Percentiles rank a stretch among this genome's conserved stretches.
Evolutionary conservation across 305 asterid species (phyloP).

Genomic region (Vinca major): DNA sequence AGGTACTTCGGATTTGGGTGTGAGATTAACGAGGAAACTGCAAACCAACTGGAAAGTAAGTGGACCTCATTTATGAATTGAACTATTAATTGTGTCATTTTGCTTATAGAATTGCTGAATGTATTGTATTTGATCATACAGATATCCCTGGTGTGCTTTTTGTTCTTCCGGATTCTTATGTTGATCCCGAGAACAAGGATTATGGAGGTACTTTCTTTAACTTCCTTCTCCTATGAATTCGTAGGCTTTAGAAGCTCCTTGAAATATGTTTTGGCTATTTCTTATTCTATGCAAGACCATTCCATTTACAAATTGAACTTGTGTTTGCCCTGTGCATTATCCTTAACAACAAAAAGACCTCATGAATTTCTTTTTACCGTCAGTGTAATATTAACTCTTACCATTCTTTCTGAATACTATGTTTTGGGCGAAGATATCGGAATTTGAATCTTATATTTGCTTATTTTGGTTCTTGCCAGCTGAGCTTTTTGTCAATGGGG

Average conservation of each 20-base stretch:
- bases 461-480: slow-evolving; percentile 33
- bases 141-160: slow-evolving; percentile 93
- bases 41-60: slow-evolving; percentile 90
- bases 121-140: slow-evolving; percentile 22
- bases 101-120: not conserved
- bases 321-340: not conserved
- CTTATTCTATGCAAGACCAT: not conserved
- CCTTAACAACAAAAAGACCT: not conserved
- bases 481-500: slow-evolving; percentile 71
- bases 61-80: not conserved
- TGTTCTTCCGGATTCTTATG: slow-evolving; percentile 95
- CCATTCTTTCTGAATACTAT: not conserved
- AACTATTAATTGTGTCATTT: not conserved
- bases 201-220: slow-evolving; percentile 60
- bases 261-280: not conserved
- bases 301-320: not conserved
- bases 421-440: not conserved
- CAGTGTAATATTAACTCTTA: not conserved
- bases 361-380: not conserved
- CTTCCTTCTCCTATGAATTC: not conserved
- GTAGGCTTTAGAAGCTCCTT: not conserved
- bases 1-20: slow-evolving; percentile 94
- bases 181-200: slow-evolving; percentile 91
- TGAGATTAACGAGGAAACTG: slow-evolving; percentile 90
- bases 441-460: not conserved